Evolutionary conservation across 2,329 filamentous ascomycete species (phyloP), one percentile per base, ranked within the genome.

Genomic region (Beauveria pseudobassiana): DNA sequence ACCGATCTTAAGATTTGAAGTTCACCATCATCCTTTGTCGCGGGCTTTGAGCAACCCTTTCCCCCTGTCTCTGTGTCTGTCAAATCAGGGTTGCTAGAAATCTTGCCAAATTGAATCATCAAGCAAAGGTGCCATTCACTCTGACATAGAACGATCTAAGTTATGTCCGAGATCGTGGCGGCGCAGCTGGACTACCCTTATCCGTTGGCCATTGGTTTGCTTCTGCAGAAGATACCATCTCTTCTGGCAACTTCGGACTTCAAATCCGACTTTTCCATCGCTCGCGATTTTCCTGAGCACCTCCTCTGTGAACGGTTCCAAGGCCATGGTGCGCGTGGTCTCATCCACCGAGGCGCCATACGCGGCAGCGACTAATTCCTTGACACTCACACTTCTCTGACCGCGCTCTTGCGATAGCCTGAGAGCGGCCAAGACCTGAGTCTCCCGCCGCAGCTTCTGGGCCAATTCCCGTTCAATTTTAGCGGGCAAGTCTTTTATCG

Each of bases 401-500:
- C 68, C 65, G 40, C 28, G 20, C 18, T 40, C 18, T 52, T 24
- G 40, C 53, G 61, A n/a, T 66, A 64, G 45, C 64, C 65, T 63
- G 54, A 81, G 68, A 3, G 74, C 69, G 28, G 67, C 55, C 40
- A 78, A 52, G 4, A 77, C 69, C 64, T 77, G 76, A 26, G 61
- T 22, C 51, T 54, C 51, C 16, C 51, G 51, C 16, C 51, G 28
- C 26, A 52, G 18, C n/a, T 34, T 52, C 10, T 34, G 22, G 18
- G 22, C 4, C 10, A 52, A 6, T 14, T 52, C 50, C 8, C 26
- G 18, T 30, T 52, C 22, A 18, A 54, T 54, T n/a, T 54, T 54
- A 34, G 30, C 16, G 3, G 63, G 64, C 58, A 70, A 53, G 43
- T 87, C 77, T 30, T 80, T 76, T n/a, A 90, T 81, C 8, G 86